A percentile compares a stretch with the other conserved stretches of the same genome.
Evolutionary conservation across 176 grass and related monocot genomes (phyloP).

Genomic region (Carex cristatella): DNA sequence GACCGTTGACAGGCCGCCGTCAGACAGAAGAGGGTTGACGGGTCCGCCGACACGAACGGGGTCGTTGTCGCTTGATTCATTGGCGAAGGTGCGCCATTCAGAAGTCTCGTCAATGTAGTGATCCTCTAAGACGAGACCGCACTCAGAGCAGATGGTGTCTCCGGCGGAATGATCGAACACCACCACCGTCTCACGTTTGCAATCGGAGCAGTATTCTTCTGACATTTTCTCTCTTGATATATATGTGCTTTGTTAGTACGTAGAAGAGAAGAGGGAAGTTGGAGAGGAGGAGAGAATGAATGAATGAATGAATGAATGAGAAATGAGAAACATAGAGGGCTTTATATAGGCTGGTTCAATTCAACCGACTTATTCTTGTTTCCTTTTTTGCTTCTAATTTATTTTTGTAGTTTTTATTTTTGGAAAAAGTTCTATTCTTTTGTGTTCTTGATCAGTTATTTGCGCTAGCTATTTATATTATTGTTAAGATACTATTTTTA

Average conservation of each 20-base stretch:
- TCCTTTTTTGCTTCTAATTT: too few species aligned
- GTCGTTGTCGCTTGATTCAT: constrained; percentile 64
- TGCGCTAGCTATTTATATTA: too few species aligned
- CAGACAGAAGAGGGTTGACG: constrained; percentile 60
- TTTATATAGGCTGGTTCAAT: background rate
- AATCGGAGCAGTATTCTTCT: constrained; percentile 45
- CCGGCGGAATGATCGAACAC: constrained; percentile 65
- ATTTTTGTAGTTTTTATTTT: too few species aligned
- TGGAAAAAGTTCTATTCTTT: too few species aligned
- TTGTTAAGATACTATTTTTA: too few species aligned
- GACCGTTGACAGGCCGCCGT: constrained; percentile 56
- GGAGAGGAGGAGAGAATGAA: background rate
- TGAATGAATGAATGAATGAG: too few species aligned
- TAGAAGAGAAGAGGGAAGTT: background rate
- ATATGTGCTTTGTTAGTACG: too few species aligned
- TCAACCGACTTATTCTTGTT: too few species aligned
- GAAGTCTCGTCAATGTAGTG: constrained; percentile 71
- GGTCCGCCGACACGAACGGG: constrained; percentile 62
- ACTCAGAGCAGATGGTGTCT: constrained; percentile 71
- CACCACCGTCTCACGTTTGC: constrained; percentile 64
- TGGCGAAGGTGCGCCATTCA: constrained; percentile 72
- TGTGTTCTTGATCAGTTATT: too few species aligned
- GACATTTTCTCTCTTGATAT: background rate
- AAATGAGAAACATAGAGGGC: too few species aligned
- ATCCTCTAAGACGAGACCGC: constrained; percentile 77